phyloP scores from a whole-genome alignment of 345 rosid species.

The Melaleuca alternifolia region DNA sequence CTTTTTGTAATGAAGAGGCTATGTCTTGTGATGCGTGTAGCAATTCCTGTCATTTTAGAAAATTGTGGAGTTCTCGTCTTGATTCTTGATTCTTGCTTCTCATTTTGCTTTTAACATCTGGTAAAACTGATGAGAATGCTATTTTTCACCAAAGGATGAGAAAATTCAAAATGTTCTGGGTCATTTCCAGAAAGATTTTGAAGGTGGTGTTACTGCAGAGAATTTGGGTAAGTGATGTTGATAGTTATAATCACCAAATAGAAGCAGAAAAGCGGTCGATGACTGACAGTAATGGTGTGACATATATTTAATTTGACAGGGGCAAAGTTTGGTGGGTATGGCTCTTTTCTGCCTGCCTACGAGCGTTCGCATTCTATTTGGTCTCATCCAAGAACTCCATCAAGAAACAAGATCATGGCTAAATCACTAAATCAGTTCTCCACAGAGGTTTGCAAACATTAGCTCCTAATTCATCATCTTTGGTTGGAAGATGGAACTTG shows the following conservation, averaged over 20 bases:
- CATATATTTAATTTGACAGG: conserved; percentile 34
- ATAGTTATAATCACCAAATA: background rate
- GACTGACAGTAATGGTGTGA: background rate
- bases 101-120: background rate
- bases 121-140: conserved; percentile 4
- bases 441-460: conserved; percentile 27
- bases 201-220: conserved; percentile 32
- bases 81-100: background rate
- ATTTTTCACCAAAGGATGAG: conserved; percentile 48
- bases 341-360: conserved; percentile 59
- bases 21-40: background rate
- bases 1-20: background rate
- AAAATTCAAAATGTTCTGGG: conserved; percentile 57
- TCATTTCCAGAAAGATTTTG: conserved; percentile 49
- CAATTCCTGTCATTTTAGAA: background rate
- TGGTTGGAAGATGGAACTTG: background rate
- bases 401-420: conserved; percentile 10
- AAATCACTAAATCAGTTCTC: conserved; percentile 21
- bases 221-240: conserved; percentile 43
- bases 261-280: background rate
- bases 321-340: conserved; percentile 44
- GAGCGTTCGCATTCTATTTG: conserved; percentile 15
- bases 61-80: background rate
- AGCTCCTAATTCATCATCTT: background rate
- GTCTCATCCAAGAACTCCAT: conserved; percentile 24